Conservation (phyloP, 768 basidiomycete genomes). For the Collybiopsis luxurians region DNA sequence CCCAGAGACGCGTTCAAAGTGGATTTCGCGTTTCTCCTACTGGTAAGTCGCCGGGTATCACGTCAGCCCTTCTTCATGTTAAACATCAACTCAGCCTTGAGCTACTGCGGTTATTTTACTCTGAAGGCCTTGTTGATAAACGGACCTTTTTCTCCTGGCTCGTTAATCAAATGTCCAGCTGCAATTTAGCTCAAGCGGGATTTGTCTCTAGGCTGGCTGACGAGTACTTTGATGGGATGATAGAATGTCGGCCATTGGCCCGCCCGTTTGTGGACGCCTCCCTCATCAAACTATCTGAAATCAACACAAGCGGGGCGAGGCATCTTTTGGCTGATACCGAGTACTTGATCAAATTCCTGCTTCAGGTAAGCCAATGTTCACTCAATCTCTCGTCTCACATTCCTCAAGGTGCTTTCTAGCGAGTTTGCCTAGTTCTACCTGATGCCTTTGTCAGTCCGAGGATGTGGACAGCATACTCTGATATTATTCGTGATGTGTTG, state of each 20-base stretch:
- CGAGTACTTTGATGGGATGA: slow-evolving; percentile 74
- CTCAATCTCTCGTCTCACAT: neutral
- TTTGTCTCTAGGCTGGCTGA: slow-evolving; percentile 76
- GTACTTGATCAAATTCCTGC: slow-evolving; percentile 47
- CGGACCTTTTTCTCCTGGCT: slow-evolving; percentile 77
- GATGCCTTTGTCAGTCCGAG: slow-evolving; percentile 75
- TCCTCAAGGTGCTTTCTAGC: slow-evolving; percentile 33
- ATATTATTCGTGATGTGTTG: slow-evolving; percentile 46
- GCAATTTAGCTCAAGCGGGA: slow-evolving; percentile 79
- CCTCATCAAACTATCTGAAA: slow-evolving; percentile 66
- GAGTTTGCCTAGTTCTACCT: slow-evolving; percentile 65
- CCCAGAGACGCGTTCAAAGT: slow-evolving; percentile 62
- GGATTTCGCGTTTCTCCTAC: slow-evolving; percentile 79
- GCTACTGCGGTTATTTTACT: slow-evolving; percentile 72
- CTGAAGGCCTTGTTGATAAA: slow-evolving; percentile 78
- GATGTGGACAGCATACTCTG: slow-evolving; percentile 56
- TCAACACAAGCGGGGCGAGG: slow-evolving; percentile 49
- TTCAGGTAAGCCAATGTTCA: slow-evolving; percentile 50
- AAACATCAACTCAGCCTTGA: slow-evolving; percentile 46
- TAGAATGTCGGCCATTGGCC: slow-evolving; percentile 62
- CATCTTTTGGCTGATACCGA: slow-evolving; percentile 56
- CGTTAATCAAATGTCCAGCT: slow-evolving; percentile 70
- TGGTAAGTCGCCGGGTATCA: slow-evolving; percentile 43
- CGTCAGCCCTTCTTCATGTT: neutral
- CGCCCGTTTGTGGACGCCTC: slow-evolving; percentile 74